Evolutionary conservation across 164 flowering plant genomes (phyloP).

Genomic region (Berberis vulgaris): DNA sequence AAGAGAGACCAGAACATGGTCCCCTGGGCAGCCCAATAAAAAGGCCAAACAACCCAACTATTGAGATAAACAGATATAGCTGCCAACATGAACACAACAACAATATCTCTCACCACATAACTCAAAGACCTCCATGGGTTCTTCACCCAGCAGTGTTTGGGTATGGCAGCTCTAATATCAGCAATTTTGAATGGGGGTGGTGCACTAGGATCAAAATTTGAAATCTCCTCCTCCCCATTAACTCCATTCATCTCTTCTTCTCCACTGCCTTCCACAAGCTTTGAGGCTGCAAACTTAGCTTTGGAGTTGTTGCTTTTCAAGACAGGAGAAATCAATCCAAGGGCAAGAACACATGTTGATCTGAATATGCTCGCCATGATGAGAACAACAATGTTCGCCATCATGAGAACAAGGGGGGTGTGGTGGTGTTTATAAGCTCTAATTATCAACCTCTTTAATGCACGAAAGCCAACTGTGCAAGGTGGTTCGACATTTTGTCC

Average conservation of each 20-base stretch:
- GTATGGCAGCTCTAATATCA: conserved; percentile 62
- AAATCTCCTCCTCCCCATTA: conserved; percentile 14
- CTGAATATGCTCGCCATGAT: too few relatives aligned
- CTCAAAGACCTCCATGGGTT: conserved; percentile 76
- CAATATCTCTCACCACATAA: conserved; percentile 68
- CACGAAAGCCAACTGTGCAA: too few relatives aligned
- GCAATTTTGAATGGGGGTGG: conserved; percentile 67
- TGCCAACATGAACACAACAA: conserved; percentile 49
- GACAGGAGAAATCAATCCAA: too few relatives aligned
- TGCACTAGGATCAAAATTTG: conserved; percentile 42
- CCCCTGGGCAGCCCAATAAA: conserved; percentile 75
- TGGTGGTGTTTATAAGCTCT: too few relatives aligned
- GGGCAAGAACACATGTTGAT: too few relatives aligned
- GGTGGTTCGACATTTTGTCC: too few relatives aligned
- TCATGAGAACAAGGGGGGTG: too few relatives aligned
- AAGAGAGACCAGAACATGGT: conserved; percentile 92
- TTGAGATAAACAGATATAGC: conserved; percentile 47
- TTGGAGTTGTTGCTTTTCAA: too few relatives aligned
- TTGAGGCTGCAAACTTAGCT: too few relatives aligned
- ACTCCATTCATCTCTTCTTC: conserved; percentile 10
- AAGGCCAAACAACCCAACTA: conserved; percentile 65
- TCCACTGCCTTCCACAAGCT: too few relatives aligned
- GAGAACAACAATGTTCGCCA: too few relatives aligned
- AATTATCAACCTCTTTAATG: too few relatives aligned
- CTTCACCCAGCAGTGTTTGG: conserved; percentile 81